A percentile compares a stretch with the other conserved stretches of the same genome.
Evolutionary conservation across 495 filamentous ascomycete species (phyloP).

Genomic region (Trichoderma erinaceum): DNA sequence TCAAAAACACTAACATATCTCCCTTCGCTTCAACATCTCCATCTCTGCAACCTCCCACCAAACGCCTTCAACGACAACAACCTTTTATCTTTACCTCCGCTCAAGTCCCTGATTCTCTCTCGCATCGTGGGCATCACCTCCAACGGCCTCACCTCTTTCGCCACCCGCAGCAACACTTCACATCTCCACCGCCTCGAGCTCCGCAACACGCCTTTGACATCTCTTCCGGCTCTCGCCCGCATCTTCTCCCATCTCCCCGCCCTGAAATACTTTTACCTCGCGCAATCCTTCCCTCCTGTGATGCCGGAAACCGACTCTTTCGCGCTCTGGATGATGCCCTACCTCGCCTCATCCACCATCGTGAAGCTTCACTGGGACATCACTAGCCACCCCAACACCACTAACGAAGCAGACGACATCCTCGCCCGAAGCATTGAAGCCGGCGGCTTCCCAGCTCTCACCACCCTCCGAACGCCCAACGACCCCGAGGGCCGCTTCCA

Average conservation of each 20-base stretch:
- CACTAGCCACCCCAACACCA: conserved; percentile 38
- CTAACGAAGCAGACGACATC: conserved; percentile 56
- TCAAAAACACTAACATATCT: conserved; percentile 57
- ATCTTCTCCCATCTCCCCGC: conserved; percentile 61
- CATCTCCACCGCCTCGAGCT: conserved; percentile 56
- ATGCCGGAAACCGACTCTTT: conserved; percentile 51
- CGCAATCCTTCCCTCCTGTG: conserved; percentile 58
- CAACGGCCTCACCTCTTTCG: conserved; percentile 66
- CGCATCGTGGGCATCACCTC: conserved; percentile 73
- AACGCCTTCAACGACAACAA: conserved; percentile 66
- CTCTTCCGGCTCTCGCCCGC: conserved; percentile 64
- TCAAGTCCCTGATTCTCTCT: conserved; percentile 69
- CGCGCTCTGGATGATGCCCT: conserved; percentile 54
- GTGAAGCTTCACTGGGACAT: conserved; percentile 79
- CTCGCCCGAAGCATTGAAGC: conserved; percentile 66
- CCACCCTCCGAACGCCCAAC: conserved; percentile 61
- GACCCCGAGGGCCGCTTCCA: conserved; percentile 72
- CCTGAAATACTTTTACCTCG: conserved; percentile 61
- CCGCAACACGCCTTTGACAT: conserved; percentile 59
- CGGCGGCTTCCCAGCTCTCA: conserved; percentile 64
- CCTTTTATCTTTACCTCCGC: conserved; percentile 60
- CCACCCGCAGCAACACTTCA: conserved; percentile 49
- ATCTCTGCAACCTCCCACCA: conserved; percentile 65
- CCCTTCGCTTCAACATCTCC: conserved; percentile 64
- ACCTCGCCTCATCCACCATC: conserved; percentile 62